Evolutionary conservation across 345 rosid species (phyloP).

Genomic region (Stellera chamaejasme): DNA sequence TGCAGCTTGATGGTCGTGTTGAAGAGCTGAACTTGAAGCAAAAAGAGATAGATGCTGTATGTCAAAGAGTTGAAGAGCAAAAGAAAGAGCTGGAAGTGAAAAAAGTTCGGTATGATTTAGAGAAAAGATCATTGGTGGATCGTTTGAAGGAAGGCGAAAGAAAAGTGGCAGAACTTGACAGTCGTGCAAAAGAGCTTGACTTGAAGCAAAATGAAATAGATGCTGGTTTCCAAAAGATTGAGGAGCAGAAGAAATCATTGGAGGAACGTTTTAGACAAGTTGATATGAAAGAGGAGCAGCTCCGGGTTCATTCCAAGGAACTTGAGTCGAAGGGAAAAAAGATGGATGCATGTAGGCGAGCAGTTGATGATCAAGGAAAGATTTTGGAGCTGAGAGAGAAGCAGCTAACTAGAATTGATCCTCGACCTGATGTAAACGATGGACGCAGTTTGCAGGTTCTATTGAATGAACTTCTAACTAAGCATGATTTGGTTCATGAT

Average conservation of each 20-base stretch:
- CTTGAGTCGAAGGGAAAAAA: background rate
- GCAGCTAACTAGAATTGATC: slow-evolving; percentile 7
- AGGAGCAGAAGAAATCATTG: slow-evolving; percentile 9
- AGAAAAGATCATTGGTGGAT: slow-evolving; percentile 13
- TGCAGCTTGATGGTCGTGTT: slow-evolving; percentile 4
- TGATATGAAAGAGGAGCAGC: slow-evolving; percentile 9
- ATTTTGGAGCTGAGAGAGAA: background rate
- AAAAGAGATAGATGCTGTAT: slow-evolving; percentile 15
- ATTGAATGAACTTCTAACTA: slow-evolving; percentile 28
- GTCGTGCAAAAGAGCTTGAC: background rate
- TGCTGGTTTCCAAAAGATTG: background rate
- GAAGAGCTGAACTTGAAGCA: slow-evolving; percentile 17
- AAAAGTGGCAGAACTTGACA: too few relatives aligned
- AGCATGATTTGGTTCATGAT: slow-evolving; percentile 10
- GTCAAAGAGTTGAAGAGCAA: slow-evolving; percentile 13
- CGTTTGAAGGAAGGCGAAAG: slow-evolving; percentile 10
- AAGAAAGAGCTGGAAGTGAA: slow-evolving; percentile 15
- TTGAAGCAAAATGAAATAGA: background rate
- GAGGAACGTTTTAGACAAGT: background rate
- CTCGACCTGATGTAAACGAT: background rate
- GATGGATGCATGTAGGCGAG: too few relatives aligned
- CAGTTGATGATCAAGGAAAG: too few relatives aligned
- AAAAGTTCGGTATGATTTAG: slow-evolving; percentile 11
- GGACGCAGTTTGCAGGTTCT: slow-evolving; percentile 15
- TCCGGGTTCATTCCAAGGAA: slow-evolving; percentile 8